Evolutionary conservation across 2,329 filamentous ascomycete genomes (phyloP).

Genomic region (Aspergillus sp.): DNA sequence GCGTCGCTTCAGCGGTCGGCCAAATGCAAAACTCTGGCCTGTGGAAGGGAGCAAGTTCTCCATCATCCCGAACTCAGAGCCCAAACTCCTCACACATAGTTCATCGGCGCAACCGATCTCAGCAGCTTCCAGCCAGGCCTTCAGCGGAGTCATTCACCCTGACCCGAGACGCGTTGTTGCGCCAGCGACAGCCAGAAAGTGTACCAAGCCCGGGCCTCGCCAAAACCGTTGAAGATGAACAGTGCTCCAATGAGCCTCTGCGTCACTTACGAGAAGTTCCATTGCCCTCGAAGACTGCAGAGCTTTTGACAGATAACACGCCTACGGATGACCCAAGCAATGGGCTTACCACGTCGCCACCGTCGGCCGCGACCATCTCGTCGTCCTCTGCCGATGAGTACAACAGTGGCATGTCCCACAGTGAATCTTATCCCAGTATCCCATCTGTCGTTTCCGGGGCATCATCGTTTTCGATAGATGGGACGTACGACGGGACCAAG

Average conservation of each 20-base stretch:
- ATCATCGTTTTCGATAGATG: slow-evolving; percentile 40
- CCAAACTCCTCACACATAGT: slow-evolving; percentile 8
- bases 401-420: slow-evolving; percentile 42
- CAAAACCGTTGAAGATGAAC: slow-evolving; percentile 16
- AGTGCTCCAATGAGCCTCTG: slow-evolving; percentile 17
- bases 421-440: slow-evolving; percentile 42
- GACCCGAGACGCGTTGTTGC: slow-evolving; percentile 29
- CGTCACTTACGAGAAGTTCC: slow-evolving; percentile 9
- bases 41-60: slow-evolving; percentile 20
- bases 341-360: slow-evolving; percentile 30
- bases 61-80: slow-evolving; percentile 7
- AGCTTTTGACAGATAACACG: slow-evolving; percentile 4
- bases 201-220: slow-evolving; percentile 4
- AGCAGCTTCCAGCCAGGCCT: slow-evolving; percentile 26
- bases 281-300: slow-evolving; percentile 11
- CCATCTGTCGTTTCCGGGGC: slow-evolving; percentile 40
- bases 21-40: slow-evolving; percentile 35
- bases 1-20: slow-evolving; percentile 38
- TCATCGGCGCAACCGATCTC: slow-evolving; percentile 32
- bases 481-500: slow-evolving; percentile 16
- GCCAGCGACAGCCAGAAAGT: slow-evolving; percentile 23
- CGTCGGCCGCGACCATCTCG: slow-evolving; percentile 41
- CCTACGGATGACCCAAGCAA: slow-evolving; percentile 14
- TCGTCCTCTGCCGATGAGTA: slow-evolving; percentile 42
- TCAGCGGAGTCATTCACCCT: slow-evolving; percentile 30